Conservation (phyloP, 2,329 filamentous ascomycete genomes). For the Monascus ruber region DNA sequence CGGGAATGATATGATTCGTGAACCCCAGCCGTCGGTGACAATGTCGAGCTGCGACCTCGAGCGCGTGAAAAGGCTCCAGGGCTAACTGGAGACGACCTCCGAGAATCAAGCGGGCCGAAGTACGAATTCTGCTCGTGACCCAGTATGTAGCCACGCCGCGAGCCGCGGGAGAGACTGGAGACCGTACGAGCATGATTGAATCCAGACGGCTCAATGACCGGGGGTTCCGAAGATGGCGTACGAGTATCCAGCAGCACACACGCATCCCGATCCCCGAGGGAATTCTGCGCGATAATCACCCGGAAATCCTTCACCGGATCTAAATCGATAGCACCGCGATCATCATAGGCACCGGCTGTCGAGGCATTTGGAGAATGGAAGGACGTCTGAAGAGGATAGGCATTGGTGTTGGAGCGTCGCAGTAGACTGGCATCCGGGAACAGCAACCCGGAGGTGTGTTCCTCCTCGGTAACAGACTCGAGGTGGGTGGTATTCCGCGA, state of each 20-base stretch:
- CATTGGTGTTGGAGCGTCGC: slow-evolving; percentile 28
- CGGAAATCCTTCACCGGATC: slow-evolving; percentile 35
- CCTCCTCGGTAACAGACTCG: slow-evolving; percentile 39
- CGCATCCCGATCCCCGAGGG: slow-evolving; percentile 36
- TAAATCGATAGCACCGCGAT: slow-evolving; percentile 35
- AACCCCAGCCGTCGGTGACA: slow-evolving; percentile 23
- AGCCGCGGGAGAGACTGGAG: slow-evolving; percentile 25
- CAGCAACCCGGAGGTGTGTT: slow-evolving; percentile 37
- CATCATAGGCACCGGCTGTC: slow-evolving; percentile 34
- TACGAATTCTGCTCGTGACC: slow-evolving; percentile 21
- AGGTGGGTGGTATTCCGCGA: slow-evolving; percentile 27
- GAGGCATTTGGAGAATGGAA: slow-evolving; percentile 33
- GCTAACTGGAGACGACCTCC: slow-evolving; percentile 19
- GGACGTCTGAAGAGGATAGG: slow-evolving; percentile 31
- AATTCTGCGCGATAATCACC: slow-evolving; percentile 38
- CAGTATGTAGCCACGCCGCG: slow-evolving; percentile 20
- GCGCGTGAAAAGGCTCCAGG: slow-evolving; percentile 31
- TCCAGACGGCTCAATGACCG: slow-evolving; percentile 18
- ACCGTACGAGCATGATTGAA: slow-evolving; percentile 25
- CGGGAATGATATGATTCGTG: slow-evolving; percentile 26
- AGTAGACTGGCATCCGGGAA: slow-evolving; percentile 36
- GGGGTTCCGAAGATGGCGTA: slow-evolving; percentile 17
- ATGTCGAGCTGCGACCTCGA: slow-evolving; percentile 35
- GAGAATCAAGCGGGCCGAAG: slow-evolving; percentile 20
- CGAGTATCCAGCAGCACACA: slow-evolving; percentile 36